These are phyloP conservation scores for Priceomyces haplophilus DNA, from an alignment of 805 yeast genomes.

Conservation along the genomic window DNA sequence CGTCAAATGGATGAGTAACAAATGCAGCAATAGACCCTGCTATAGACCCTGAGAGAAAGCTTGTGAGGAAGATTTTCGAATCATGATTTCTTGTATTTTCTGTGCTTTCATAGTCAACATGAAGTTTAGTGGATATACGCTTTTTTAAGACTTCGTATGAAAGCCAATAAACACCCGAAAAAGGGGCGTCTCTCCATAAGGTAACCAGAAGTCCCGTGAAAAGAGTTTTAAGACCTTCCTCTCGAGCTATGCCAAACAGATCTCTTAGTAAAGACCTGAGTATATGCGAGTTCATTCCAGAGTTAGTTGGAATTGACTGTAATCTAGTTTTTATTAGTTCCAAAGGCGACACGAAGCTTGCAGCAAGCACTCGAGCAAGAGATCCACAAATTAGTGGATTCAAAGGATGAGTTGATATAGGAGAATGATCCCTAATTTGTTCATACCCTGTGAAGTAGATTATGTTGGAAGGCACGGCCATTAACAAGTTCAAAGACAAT, in stretches of 20 bases:
- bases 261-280: slow-evolving; percentile 51
- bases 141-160: slow-evolving; percentile 58
- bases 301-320: slow-evolving; percentile 74
- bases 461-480: slow-evolving; percentile 92
- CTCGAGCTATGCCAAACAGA: slow-evolving; percentile 46
- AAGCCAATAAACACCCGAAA: slow-evolving; percentile 93
- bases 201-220: slow-evolving; percentile 87
- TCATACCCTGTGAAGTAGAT: slow-evolving; percentile 95
- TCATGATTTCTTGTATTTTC: slow-evolving; percentile 18
- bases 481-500: slow-evolving; percentile 69
- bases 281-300: slow-evolving; percentile 25
- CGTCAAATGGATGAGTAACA: slow-evolving; percentile 92
- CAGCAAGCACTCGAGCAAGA: slow-evolving; percentile 76
- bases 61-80: slow-evolving; percentile 51
- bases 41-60: slow-evolving; percentile 77
- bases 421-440: slow-evolving; percentile 69
- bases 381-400: slow-evolving; percentile 88
- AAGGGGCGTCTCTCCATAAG: slow-evolving; percentile 96
- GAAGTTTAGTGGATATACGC: slow-evolving; percentile 18
- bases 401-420: slow-evolving; percentile 41
- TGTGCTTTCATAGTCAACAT: slow-evolving; percentile 19
- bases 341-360: slow-evolving; percentile 80
- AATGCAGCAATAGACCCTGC: slow-evolving; percentile 86
- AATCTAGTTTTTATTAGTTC: slow-evolving; percentile 85
- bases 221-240: slow-evolving; percentile 59